phyloP scores from a whole-genome alignment of 2,329 filamentous ascomycete species.

The Orbilia brochopaga region DNA sequence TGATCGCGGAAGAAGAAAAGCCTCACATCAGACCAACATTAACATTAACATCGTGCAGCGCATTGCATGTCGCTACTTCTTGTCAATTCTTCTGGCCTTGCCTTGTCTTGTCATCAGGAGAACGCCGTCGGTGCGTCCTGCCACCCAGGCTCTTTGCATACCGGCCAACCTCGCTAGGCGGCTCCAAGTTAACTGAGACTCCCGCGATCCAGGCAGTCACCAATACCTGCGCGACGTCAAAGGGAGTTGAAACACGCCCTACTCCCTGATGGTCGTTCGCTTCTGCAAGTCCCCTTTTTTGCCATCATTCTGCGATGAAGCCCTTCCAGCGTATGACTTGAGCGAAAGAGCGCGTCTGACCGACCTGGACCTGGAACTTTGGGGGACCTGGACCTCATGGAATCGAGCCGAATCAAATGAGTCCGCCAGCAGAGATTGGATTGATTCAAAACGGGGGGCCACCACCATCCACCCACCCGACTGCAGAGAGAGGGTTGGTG shows the following conservation, averaged over 20 bases:
- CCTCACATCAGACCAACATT: conserved; percentile 28
- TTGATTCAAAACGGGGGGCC: conserved; percentile 27
- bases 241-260: conserved; percentile 50
- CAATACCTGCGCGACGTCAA: conserved; percentile 41
- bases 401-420: conserved; percentile 27
- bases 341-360: too few species aligned
- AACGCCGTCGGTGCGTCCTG: conserved; percentile 4
- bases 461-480: conserved; percentile 8
- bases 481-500: conserved; percentile 45
- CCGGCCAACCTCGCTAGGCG: conserved; percentile 37
- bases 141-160: background rate
- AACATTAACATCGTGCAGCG: background rate
- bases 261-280: conserved; percentile 38
- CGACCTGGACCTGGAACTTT: conserved; percentile 12
- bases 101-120: background rate
- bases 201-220: conserved; percentile 42
- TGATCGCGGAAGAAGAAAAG: conserved; percentile 18
- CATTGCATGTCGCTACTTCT: conserved; percentile 1
- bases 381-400: background rate
- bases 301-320: background rate
- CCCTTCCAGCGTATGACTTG: conserved; percentile 12
- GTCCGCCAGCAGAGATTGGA: conserved; percentile 30
- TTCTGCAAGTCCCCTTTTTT: conserved; percentile 48
- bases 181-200: conserved; percentile 46
- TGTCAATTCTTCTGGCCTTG: too few species aligned